Base-by-base conservation (phyloP, 768 basidiomycete species). In the Termitomyces sp. region DNA sequence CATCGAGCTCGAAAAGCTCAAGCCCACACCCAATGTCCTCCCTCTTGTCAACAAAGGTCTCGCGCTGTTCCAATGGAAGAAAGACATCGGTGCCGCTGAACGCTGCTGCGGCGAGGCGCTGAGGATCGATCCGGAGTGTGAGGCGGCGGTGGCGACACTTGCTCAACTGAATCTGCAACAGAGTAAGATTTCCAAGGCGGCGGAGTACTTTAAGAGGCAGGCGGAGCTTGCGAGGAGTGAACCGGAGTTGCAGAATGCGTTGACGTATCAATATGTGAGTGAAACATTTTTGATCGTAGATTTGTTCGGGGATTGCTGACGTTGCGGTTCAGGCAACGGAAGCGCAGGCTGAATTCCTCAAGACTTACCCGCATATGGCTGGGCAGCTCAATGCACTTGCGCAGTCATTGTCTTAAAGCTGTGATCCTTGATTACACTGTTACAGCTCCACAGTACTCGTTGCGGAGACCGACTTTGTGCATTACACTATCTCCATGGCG, bases 31-130 rank as follows among this genome's bases (percentile, higher is more conserved):
- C 53, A 99, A 98, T 70, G 96, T 97, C 24, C 80, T 98, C 3
- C 90, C 96, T 0, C 77, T 96, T 45, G 94, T 98, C 54, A 99
- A 99, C 85, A 97, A 96, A 69, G 94, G 95, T n/a, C 87, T 98
- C 22, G 90, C 94, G 0, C 67, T 98, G 49, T 98, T 87, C 81
- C 97, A 98, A 74, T 94, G 90, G 90, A 91, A 92, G 70, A 90
- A 96, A 68, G 93, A 98, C 68, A 80, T 92, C 57, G 78, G 76
- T 7, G 84, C 81, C 1, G 94, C 94, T 1, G 94, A 96, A 71
- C 74, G 77, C 20, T 88, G 93, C 68, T 95, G 94, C 69, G 77
- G 86, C 57, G 90, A 98, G 70, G 97, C 97, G 0, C 78, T 99
- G 22, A 75, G 79, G 50, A 83, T 94, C 56, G 97, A 99, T 71